Evolutionary conservation across 768 basidiomycete species (phyloP).

Genomic region (Cystobasidium onofrii): DNA sequence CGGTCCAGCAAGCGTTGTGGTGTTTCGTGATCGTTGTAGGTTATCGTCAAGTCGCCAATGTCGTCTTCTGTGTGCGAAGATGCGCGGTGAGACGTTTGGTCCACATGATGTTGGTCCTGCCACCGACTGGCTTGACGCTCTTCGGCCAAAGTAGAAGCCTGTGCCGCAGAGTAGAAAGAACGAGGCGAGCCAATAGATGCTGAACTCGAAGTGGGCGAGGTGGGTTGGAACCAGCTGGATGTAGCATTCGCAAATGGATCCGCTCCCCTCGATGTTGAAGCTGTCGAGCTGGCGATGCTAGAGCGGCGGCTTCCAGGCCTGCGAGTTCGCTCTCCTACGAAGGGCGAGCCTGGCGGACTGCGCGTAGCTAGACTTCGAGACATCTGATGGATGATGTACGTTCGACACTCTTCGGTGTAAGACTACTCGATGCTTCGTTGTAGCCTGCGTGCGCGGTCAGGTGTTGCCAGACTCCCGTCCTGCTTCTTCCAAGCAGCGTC

Average conservation of each 20-base stretch:
- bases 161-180: constrained; percentile 18
- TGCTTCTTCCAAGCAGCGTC: no score
- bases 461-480: no score
- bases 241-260: background rate
- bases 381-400: background rate
- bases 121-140: background rate
- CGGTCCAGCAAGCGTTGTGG: background rate
- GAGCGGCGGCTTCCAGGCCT: background rate
- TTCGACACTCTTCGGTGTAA: no score
- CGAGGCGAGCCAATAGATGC: constrained; percentile 15
- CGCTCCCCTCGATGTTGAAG: background rate
- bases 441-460: no score
- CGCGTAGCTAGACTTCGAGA: background rate
- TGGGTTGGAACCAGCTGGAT: background rate
- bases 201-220: constrained; percentile 9
- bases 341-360: background rate
- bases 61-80: background rate
- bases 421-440: no score
- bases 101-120: background rate
- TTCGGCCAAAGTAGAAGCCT: constrained; percentile 1
- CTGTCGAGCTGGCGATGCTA: background rate
- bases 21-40: background rate
- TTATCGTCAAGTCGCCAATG: constrained; percentile 22
- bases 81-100: background rate
- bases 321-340: background rate